These are phyloP conservation scores for Coccomyxa subellipsoidea DNA, from an alignment of 163 green algal species.

Conservation along the genomic window DNA sequence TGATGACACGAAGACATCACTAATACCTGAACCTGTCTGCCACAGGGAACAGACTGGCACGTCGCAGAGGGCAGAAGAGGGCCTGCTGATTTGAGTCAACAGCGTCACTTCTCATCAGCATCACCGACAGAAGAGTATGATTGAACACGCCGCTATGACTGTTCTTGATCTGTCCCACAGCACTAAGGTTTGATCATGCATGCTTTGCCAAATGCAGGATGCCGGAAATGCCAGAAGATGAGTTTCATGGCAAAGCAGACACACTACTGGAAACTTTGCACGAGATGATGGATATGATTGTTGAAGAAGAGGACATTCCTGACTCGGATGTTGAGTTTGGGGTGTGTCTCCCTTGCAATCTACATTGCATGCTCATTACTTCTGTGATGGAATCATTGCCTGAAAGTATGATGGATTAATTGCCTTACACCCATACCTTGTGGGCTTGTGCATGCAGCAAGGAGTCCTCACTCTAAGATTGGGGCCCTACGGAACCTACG, in stretches of 20 bases:
- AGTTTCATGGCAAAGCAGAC: neutral
- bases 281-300: neutral
- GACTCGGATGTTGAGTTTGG: neutral
- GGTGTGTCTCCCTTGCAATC: neutral
- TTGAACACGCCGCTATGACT: neutral
- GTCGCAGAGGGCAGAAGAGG: neutral
- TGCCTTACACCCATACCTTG: too few relatives aligned
- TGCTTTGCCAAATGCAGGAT: neutral
- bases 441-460: conserved; percentile 34
- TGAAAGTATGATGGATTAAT: too few relatives aligned
- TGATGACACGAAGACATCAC: too few relatives aligned
- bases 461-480: conserved; percentile 84
- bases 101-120: neutral
- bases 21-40: too few relatives aligned
- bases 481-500: conserved; percentile 84
- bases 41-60: neutral
- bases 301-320: neutral
- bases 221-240: neutral
- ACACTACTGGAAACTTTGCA: neutral
- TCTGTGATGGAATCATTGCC: too few relatives aligned
- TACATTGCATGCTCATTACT: too few relatives aligned
- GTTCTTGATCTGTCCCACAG: neutral
- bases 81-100: neutral
- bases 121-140: neutral
- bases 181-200: neutral